These are phyloP conservation scores for Saccharomycopsis sp. DNA, from an alignment of 805 yeast genomes.

Conservation along the genomic window DNA sequence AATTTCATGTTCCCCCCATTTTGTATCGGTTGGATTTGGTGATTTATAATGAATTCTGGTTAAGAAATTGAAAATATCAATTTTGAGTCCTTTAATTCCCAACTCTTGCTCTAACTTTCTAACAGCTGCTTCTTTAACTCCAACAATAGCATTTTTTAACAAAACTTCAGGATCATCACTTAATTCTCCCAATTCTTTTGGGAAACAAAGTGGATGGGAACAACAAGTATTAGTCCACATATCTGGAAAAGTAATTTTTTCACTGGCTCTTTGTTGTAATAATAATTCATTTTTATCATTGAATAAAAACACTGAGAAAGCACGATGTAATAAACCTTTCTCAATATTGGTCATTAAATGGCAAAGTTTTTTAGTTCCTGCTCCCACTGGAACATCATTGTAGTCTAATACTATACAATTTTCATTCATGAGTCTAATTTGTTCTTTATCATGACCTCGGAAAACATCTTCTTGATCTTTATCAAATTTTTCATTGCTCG, in stretches of 20 bases:
- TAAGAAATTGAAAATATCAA: constrained; percentile 64
- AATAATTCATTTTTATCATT: constrained; percentile 65
- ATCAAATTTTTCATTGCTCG: constrained; percentile 24
- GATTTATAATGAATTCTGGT: constrained; percentile 95
- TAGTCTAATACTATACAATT: constrained; percentile 88
- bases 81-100: constrained; percentile 64
- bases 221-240: constrained; percentile 99
- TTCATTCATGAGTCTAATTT: constrained; percentile 91
- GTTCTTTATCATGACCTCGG: constrained; percentile 86
- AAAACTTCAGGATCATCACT: constrained; percentile 21
- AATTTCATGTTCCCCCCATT: constrained; percentile 97
- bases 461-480: constrained; percentile 36
- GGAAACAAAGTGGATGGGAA: constrained; percentile 88
- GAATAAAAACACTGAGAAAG: constrained; percentile 91
- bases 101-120: constrained; percentile 90
- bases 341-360: constrained; percentile 83
- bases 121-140: constrained; percentile 81
- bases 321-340: constrained; percentile 83
- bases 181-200: constrained; percentile 62
- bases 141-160: constrained; percentile 53
- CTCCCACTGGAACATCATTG: constrained; percentile 80
- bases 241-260: constrained; percentile 91
- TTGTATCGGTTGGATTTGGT: constrained; percentile 57
- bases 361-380: constrained; percentile 87
- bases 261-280: constrained; percentile 91